Conservation (phyloP, 176 grass and related monocot genomes). For the Zea luxurians region DNA sequence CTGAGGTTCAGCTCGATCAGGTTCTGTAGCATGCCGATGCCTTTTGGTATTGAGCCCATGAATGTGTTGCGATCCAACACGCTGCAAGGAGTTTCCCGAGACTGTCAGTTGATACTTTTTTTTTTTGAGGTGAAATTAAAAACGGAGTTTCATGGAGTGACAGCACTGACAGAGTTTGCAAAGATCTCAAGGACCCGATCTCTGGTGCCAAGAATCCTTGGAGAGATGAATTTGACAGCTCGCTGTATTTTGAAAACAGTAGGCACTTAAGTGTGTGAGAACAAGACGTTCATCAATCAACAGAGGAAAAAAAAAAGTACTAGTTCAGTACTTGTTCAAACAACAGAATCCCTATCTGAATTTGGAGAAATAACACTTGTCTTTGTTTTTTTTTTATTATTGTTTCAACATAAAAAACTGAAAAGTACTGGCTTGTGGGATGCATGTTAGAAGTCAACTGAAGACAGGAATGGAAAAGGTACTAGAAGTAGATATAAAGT, state of each 20-base stretch:
- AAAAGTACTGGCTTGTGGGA: not conserved
- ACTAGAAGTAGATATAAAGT: slow-evolving; percentile 21
- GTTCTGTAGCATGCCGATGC: slow-evolving; percentile 54
- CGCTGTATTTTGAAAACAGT: slow-evolving; percentile 42
- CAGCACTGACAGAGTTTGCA: slow-evolving; percentile 65
- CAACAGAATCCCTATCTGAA: slow-evolving; percentile 3
- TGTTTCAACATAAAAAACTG: not conserved
- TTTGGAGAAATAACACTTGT: not conserved
- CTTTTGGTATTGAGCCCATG: slow-evolving; percentile 58
- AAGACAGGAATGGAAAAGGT: slow-evolving; percentile 10
- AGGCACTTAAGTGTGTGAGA: not conserved
- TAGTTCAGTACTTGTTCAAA: not conserved
- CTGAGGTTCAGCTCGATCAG: slow-evolving; percentile 63
- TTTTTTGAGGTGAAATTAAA: not conserved
- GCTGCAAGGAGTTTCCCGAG: slow-evolving; percentile 42
- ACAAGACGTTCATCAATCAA: not conserved
- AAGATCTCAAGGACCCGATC: slow-evolving; percentile 56
- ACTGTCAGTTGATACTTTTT: not conserved
- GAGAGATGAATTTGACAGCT: slow-evolving; percentile 69
- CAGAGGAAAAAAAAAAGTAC: not conserved
- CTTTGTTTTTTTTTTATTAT: not conserved
- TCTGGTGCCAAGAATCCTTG: slow-evolving; percentile 63
- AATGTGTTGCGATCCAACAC: slow-evolving; percentile 59
- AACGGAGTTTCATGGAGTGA: not conserved
- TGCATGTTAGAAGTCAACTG: slow-evolving; percentile 35